These are phyloP conservation scores for Globisporangium spinosum DNA, from an alignment of 352 stramenopile genomes.

Conservation along the genomic window DNA sequence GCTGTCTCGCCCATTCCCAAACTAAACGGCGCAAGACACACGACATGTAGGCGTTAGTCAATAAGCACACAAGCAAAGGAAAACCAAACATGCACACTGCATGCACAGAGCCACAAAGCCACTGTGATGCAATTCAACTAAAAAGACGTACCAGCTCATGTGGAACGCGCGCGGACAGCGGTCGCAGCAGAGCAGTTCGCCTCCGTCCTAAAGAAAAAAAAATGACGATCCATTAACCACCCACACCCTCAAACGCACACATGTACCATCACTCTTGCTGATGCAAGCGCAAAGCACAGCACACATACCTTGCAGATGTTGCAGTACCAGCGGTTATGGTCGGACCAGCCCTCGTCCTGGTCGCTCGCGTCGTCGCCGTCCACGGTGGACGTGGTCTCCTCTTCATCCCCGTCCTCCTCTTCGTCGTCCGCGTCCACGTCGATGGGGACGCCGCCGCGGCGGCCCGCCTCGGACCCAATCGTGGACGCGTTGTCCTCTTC, in stretches of 20 bases:
- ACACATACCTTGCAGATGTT: constrained; percentile 77
- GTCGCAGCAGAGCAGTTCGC: constrained; percentile 89
- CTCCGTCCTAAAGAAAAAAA: constrained; percentile 37
- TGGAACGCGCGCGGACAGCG: constrained; percentile 92
- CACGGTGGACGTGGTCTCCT: constrained; percentile 25
- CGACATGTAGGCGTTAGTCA: neutral
- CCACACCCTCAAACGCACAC: neutral
- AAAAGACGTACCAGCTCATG: constrained; percentile 62
- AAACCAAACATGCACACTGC: no score
- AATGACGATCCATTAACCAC: neutral
- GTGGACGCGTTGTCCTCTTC: constrained; percentile 22
- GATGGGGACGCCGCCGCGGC: constrained; percentile 15
- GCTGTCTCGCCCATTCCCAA: constrained; percentile 73
- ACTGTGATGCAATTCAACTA: no score
- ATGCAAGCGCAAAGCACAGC: neutral
- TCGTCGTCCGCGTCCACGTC: constrained; percentile 34
- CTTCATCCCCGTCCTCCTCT: constrained; percentile 18
- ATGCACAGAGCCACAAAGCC: no score
- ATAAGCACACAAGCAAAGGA: constrained; percentile 3
- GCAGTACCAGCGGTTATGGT: constrained; percentile 89
- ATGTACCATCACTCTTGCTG: neutral
- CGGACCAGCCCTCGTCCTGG: constrained; percentile 65
- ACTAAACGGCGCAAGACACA: constrained; percentile 25
- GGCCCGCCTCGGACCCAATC: constrained; percentile 11
- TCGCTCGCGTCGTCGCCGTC: constrained; percentile 35